Evolutionary conservation across 495 filamentous ascomycete genomes (phyloP).

Genomic region (Physcia stellaris): DNA sequence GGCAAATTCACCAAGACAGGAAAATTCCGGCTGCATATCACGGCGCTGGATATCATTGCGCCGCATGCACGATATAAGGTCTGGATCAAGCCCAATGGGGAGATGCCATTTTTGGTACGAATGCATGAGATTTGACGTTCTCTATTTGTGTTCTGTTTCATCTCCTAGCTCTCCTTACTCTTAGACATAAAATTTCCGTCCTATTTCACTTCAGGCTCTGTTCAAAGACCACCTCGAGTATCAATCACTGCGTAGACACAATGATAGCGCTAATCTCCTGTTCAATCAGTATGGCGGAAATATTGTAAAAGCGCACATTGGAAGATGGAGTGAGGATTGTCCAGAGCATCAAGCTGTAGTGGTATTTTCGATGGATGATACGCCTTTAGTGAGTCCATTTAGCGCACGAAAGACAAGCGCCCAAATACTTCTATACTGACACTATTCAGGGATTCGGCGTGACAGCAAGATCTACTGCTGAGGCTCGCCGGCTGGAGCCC

Average conservation of each 20-base stretch:
- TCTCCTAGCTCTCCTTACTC: too few species aligned
- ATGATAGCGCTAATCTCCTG: too few species aligned
- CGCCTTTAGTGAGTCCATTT: slow-evolving; percentile 31
- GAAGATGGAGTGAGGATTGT: slow-evolving; percentile 75
- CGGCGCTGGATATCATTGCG: slow-evolving; percentile 72
- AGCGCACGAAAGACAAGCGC: background rate
- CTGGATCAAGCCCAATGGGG: slow-evolving; percentile 89
- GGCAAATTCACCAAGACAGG: slow-evolving; percentile 88
- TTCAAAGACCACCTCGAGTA: too few species aligned
- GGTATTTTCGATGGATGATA: slow-evolving; percentile 30
- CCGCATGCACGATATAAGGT: slow-evolving; percentile 85
- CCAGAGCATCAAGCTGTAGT: slow-evolving; percentile 31
- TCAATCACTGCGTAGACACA: too few species aligned
- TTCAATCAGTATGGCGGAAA: slow-evolving; percentile 85
- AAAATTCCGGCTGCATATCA: slow-evolving; percentile 77
- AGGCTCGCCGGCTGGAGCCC: slow-evolving; percentile 69
- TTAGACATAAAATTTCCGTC: too few species aligned
- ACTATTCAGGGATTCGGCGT: slow-evolving; percentile 58
- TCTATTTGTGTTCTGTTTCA: too few species aligned
- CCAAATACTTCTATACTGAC: background rate
- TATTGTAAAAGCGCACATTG: slow-evolving; percentile 84
- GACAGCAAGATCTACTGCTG: slow-evolving; percentile 67
- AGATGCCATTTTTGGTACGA: slow-evolving; percentile 82
- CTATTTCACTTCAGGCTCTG: too few species aligned
- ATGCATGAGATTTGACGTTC: too few species aligned